phyloP scores from a whole-genome alignment of 2,329 filamentous ascomycete genomes.

The Trichoderma citrinoviride region DNA sequence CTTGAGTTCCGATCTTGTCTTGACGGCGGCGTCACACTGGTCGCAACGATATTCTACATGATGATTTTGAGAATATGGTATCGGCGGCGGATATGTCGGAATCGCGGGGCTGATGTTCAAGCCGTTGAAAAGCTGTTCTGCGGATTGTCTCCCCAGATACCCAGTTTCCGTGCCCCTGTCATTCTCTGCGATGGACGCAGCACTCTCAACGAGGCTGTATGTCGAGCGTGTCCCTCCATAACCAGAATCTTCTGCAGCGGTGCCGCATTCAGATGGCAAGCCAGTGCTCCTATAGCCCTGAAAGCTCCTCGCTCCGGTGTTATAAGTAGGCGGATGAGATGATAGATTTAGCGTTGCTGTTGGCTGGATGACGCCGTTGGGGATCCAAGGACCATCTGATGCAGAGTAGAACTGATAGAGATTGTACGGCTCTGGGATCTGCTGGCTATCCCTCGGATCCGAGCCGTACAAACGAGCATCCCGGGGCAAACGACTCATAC shows the following conservation, averaged over 20 bases:
- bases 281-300: conserved; percentile 29
- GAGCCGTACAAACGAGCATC: not conserved
- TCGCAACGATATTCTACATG: conserved; percentile 34
- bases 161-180: conserved; percentile 41
- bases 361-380: conserved; percentile 24
- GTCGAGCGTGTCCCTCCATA: conserved; percentile 44
- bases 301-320: conserved; percentile 21
- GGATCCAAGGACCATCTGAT: conserved; percentile 46
- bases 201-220: conserved; percentile 42
- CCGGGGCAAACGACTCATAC: not conserved
- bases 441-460: conserved; percentile 4
- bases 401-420: conserved; percentile 37
- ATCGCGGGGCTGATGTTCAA: conserved; percentile 26
- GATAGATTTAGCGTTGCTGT: conserved; percentile 23
- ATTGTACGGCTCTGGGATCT: conserved; percentile 25
- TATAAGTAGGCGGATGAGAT: conserved; percentile 14
- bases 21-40: conserved; percentile 42
- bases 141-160: conserved; percentile 27
- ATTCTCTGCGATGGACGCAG: conserved; percentile 44
- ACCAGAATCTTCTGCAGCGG: conserved; percentile 44
- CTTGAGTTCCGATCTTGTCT: conserved; percentile 57
- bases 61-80: not conserved
- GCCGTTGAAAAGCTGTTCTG: conserved; percentile 37
- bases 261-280: conserved; percentile 42
- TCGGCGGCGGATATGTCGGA: not conserved